phyloP scores from a whole-genome alignment of 345 rosid genomes.

The Limnanthes douglasii region DNA sequence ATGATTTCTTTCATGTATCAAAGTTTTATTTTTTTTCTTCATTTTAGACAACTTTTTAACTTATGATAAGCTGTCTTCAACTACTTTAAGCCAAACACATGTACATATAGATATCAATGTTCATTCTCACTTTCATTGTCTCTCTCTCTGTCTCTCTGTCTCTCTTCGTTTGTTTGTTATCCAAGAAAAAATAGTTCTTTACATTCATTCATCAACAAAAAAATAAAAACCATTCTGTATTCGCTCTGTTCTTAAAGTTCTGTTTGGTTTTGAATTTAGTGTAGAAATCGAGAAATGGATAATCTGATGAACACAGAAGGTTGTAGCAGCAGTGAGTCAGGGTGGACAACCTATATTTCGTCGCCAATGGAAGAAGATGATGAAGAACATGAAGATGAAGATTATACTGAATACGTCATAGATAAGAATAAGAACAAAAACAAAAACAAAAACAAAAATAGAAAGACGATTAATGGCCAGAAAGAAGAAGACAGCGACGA shows the following conservation, averaged over 20 bases:
- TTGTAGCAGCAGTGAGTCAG: constrained; percentile 76
- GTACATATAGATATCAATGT: constrained; percentile 10
- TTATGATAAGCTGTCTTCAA: constrained; percentile 23
- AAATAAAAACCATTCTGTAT: too few species aligned
- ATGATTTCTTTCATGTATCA: constrained; percentile 4
- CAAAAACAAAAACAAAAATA: constrained; percentile 8
- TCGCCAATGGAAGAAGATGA: constrained; percentile 44
- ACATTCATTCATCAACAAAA: neutral
- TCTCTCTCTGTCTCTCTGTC: neutral
- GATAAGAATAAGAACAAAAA: too few species aligned
- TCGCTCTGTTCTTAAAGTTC: neutral
- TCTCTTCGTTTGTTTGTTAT: neutral
- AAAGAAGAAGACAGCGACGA: constrained; percentile 49
- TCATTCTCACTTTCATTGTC: constrained; percentile 1
- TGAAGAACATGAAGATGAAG: constrained; percentile 12
- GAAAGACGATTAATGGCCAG: constrained; percentile 6
- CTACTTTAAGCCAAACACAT: constrained; percentile 10
- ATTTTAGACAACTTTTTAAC: constrained; percentile 9
- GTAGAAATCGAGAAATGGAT: constrained; percentile 13
- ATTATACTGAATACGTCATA: constrained; percentile 11
- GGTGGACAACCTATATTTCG: constrained; percentile 60
- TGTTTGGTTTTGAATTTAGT: constrained; percentile 6
- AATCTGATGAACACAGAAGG: constrained; percentile 28
- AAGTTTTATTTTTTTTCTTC: constrained; percentile 8
- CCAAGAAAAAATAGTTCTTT: neutral